Evolutionary conservation across 495 filamentous ascomycete genomes (phyloP), one percentile per base, ranked within the genome.

Genomic region (Hypomontagnella monticulosa): DNA sequence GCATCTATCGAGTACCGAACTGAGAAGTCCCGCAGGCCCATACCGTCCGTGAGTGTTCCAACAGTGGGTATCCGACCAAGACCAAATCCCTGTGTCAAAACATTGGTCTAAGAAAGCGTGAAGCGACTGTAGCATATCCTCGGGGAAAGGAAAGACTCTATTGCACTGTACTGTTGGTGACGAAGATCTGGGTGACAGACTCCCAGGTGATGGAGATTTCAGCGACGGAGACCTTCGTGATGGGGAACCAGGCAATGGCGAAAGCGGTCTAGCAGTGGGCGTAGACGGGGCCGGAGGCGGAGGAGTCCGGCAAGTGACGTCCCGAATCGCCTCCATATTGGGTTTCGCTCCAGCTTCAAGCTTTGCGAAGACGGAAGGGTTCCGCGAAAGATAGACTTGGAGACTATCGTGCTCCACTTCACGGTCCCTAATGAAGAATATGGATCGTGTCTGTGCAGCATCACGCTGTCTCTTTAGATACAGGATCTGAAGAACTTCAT

Each of bases 401-500:
- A 75, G 63, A 10, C 54, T 71, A 40, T 59, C 62, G 34, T 55
- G 51, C 37, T 73, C 71, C 19, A 75, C 73, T 37, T 66, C 62
- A 14, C 68, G 66, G 37, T 69, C 51, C 27, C 73, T 65, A 19
- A 75, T 69, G 40, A 57, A 73, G 51, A 73, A 75, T n/a, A 52
- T 37, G 30, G 71, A 70, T 11, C 34, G 52, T 38, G 66, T 71
- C n/a, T 66, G 56, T 12, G 46, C 55, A 30, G 63, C 69, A 48
- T 75, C 73, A 32, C 69, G 69, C 9, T 65, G 49, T 23, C 56
- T 71, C 42, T 71, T 71, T 8, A 75, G 34, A 41, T 61, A 70
- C 7, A 75, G 71, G 23, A 75, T 73, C 50, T 69, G 73, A 32
- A 71, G 67, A 19, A 75, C 71, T 30, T 75, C 73, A 49, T 71